Conservation (phyloP, 225 moss, liverwort and hornwort species). For the Sphagnum contortum region DNA sequence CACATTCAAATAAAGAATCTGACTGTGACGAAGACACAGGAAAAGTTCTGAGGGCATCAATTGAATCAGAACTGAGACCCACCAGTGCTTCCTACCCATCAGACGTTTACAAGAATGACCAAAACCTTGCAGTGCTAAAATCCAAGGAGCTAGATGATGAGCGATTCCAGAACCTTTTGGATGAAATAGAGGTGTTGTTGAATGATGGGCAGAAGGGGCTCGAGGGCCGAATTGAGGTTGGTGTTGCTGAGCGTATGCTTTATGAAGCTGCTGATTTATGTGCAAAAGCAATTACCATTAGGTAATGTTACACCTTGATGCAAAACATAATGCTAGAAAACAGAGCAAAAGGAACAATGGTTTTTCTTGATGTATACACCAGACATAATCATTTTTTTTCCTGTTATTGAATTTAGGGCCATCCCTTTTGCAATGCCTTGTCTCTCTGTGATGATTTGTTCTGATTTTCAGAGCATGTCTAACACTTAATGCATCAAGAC, state of each 20-base stretch:
- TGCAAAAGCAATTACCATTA: constrained; percentile 48
- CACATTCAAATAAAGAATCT: too few species aligned
- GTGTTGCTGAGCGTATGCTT: constrained; percentile 86
- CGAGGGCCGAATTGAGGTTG: constrained; percentile 90
- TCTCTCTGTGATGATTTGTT: too few species aligned
- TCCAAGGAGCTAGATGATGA: constrained; percentile 25
- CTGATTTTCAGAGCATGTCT: too few species aligned
- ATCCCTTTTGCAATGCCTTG: too few species aligned
- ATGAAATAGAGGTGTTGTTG: constrained; percentile 77
- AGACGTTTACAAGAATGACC: constrained; percentile 22
- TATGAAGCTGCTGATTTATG: constrained; percentile 74
- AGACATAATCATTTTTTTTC: too few species aligned
- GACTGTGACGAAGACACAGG: too few species aligned
- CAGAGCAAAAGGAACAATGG: too few species aligned
- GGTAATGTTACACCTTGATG: constrained; percentile 4
- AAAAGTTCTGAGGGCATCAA: neutral
- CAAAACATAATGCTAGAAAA: too few species aligned
- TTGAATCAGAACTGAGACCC: constrained; percentile 17
- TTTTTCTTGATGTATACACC: too few species aligned
- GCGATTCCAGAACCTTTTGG: constrained; percentile 38
- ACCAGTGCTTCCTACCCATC: constrained; percentile 18
- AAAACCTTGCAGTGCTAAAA: constrained; percentile 32
- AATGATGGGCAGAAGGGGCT: constrained; percentile 82
- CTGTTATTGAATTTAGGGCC: too few species aligned
- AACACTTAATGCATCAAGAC: too few species aligned